Conservation (phyloP, 306 rosid species). For the Canavalia ensiformis region DNA sequence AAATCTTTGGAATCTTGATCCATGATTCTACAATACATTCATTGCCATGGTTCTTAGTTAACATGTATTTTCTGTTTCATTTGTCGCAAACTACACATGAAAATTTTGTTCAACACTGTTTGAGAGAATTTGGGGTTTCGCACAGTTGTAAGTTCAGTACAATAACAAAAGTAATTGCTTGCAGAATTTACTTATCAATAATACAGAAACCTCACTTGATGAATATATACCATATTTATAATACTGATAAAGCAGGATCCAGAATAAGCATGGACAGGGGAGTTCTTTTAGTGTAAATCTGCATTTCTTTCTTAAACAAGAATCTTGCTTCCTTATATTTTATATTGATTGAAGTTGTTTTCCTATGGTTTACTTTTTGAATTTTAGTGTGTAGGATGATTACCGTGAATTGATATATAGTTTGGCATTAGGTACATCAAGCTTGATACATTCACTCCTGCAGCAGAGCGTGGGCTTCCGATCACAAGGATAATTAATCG, state of each 20-base stretch:
- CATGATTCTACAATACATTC: constrained; percentile 1
- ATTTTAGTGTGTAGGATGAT: constrained; percentile 15
- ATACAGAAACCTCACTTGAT: constrained; percentile 26
- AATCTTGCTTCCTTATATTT: constrained; percentile 16
- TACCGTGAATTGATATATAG: constrained; percentile 51
- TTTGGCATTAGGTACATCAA: constrained; percentile 89
- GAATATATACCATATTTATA: not conserved
- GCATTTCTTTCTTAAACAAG: constrained; percentile 23
- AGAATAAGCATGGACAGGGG: constrained; percentile 6
- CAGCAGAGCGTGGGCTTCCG: constrained; percentile 94
- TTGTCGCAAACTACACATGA: not conserved
- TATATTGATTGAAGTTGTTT: constrained; percentile 4
- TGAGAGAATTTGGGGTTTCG: constrained; percentile 29
- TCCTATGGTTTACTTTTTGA: constrained; percentile 24
- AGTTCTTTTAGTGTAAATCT: constrained; percentile 1
- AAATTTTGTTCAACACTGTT: not conserved
- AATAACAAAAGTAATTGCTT: not conserved
- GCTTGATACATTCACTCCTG: constrained; percentile 99
- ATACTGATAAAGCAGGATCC: constrained; percentile 8
- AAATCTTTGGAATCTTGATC: not conserved
- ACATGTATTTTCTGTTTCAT: constrained; percentile 4
- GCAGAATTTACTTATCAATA: constrained; percentile 16
- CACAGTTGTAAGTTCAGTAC: constrained; percentile 14
- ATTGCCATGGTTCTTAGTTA: not conserved
- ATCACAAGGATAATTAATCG: constrained; percentile 96